A percentile compares a stretch with the other conserved stretches of the same genome.
Conservation (phyloP, 345 rosid genomes). For the Salix brachista region DNA sequence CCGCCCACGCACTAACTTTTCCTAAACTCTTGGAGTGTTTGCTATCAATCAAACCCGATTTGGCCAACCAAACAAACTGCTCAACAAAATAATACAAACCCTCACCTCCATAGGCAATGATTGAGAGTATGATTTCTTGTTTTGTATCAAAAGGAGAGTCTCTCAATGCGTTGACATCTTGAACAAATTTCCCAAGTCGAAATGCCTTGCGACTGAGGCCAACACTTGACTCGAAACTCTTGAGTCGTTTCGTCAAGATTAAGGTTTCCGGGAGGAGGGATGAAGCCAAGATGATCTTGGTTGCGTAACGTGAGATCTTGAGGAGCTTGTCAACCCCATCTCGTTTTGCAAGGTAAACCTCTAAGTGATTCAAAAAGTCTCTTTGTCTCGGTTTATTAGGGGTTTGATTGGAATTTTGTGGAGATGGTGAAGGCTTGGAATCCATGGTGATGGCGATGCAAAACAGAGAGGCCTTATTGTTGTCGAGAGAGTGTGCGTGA, state of each 20-base stretch:
- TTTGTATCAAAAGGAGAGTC: constrained; percentile 43
- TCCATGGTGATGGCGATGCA: neutral
- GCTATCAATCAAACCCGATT: constrained; percentile 71
- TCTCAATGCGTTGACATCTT: constrained; percentile 71
- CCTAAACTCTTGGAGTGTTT: constrained; percentile 48
- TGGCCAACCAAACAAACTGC: constrained; percentile 79
- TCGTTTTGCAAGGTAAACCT: constrained; percentile 50
- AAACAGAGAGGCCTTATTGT: neutral
- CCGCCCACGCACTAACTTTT: constrained; percentile 74
- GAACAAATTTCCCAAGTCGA: constrained; percentile 86
- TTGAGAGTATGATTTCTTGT: constrained; percentile 37
- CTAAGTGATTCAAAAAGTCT: constrained; percentile 39
- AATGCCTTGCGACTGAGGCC: constrained; percentile 98
- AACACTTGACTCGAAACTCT: constrained; percentile 84
- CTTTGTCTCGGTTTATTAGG: neutral
- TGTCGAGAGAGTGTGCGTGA: too few species aligned
- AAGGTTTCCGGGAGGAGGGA: constrained; percentile 48
- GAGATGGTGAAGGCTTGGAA: neutral
- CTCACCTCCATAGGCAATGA: constrained; percentile 79
- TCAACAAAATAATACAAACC: constrained; percentile 79
- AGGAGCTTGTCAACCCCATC: constrained; percentile 92
- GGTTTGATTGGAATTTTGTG: neutral
- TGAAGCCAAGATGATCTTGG: constrained; percentile 75
- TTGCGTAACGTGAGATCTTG: constrained; percentile 80
- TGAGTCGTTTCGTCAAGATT: constrained; percentile 41